Conservation (phyloP, 2,329 filamentous ascomycete species). For the Botrytis fragariae region DNA sequence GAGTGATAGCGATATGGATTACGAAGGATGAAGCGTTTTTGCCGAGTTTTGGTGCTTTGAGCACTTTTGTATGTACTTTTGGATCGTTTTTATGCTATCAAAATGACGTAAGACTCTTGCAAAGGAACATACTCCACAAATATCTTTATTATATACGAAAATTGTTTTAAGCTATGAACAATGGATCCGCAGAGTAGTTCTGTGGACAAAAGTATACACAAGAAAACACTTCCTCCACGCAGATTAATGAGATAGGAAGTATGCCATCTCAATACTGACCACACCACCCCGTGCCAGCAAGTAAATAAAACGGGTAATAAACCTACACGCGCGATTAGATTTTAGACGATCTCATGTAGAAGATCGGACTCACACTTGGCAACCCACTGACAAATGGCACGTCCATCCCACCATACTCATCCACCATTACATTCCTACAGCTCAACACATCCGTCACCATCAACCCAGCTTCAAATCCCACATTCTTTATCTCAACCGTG, state of each 20-base stretch:
- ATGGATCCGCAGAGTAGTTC: accelerated
- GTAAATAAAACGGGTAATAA: not conserved
- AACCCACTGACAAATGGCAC: constrained; percentile 5
- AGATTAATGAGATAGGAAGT: not conserved
- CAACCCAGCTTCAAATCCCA: constrained; percentile 17
- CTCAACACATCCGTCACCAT: constrained; percentile 25
- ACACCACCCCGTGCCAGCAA: not conserved
- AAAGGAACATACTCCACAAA: accelerated
- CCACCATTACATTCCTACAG: constrained; percentile 19
- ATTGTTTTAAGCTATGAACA: not conserved
- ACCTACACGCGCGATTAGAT: not conserved
- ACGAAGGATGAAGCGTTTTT: not conserved
- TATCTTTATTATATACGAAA: not conserved
- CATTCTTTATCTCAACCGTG: constrained; percentile 15
- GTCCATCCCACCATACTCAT: constrained; percentile 12
- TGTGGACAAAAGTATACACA: not conserved
- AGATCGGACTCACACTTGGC: constrained; percentile 6
- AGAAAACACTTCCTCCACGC: accelerated
- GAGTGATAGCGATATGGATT: not conserved
- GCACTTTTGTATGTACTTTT: not conserved
- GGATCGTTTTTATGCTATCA: not conserved
- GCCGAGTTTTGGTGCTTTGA: not conserved
- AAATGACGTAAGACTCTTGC: accelerated
- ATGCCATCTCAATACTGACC: not conserved
- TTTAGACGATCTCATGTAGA: not conserved